Conservation (phyloP, 441 rosid genomes). For the Isatis lusitanica region DNA sequence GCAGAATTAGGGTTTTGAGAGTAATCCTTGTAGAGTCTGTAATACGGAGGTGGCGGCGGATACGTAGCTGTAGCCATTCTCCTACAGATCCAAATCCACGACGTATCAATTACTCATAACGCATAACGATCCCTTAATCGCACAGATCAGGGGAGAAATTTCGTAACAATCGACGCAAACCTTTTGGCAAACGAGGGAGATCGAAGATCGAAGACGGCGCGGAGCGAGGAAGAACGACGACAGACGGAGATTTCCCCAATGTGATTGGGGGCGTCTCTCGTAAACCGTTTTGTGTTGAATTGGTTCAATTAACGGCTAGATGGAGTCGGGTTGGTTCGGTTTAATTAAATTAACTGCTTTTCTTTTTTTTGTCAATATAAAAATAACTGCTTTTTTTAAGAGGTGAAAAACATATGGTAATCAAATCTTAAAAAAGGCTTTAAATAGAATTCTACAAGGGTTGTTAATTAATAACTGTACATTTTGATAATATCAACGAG, state of each 20-base stretch:
- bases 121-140: neutral
- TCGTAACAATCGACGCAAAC: neutral
- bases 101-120: neutral
- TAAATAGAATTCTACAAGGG: neutral
- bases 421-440: neutral
- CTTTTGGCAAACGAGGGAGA: neutral
- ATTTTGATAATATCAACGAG: neutral
- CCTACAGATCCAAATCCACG: conserved; percentile 5
- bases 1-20: conserved; percentile 60
- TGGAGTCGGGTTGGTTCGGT: neutral
- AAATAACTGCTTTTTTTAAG: no score
- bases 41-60: conserved; percentile 91
- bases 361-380: no score
- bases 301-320: neutral
- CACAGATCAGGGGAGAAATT: neutral
- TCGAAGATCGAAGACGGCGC: conserved; percentile 2
- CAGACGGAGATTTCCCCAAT: neutral
- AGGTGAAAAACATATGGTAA: no score
- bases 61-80: conserved; percentile 86
- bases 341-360: no score
- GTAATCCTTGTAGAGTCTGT: conserved; percentile 88
- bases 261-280: neutral
- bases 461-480: neutral
- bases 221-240: neutral
- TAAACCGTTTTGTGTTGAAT: neutral